These are phyloP conservation scores for Candida saitoana DNA, from an alignment of 805 yeast species.

Conservation along the genomic window DNA sequence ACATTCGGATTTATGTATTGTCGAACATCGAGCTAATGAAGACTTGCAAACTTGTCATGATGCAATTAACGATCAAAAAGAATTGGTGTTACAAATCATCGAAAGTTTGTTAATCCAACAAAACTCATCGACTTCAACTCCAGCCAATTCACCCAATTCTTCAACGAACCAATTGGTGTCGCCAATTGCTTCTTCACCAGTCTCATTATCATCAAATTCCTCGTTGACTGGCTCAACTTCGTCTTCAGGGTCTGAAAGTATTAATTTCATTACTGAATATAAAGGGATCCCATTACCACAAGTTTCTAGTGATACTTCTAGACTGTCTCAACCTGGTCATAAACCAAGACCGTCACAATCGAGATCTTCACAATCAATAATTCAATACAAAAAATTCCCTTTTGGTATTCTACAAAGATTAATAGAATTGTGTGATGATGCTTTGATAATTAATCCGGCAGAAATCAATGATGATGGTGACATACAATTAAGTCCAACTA, in stretches of 20 bases:
- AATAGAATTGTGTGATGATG: slow-evolving; percentile 67
- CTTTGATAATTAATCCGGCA: slow-evolving; percentile 62
- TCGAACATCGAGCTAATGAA: slow-evolving; percentile 80
- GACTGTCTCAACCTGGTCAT: slow-evolving; percentile 14
- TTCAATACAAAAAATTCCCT: slow-evolving; percentile 52
- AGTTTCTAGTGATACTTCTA: slow-evolving; percentile 12
- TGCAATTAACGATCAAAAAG: slow-evolving; percentile 64
- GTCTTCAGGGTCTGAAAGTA: slow-evolving; percentile 14
- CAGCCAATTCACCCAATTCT: slow-evolving; percentile 12
- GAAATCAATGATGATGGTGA: slow-evolving; percentile 28
- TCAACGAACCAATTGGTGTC: slow-evolving; percentile 7
- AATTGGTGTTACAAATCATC: slow-evolving; percentile 41
- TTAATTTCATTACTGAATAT: slow-evolving; percentile 39
- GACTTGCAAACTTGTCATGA: slow-evolving; percentile 75
- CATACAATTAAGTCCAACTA: slow-evolving; percentile 52
- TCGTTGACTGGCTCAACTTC: slow-evolving; percentile 15
- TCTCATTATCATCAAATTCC: slow-evolving; percentile 12
- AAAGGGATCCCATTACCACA: slow-evolving; percentile 53
- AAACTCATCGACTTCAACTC: slow-evolving; percentile 22
- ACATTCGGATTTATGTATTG: slow-evolving; percentile 81
- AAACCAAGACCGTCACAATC: slow-evolving; percentile 16
- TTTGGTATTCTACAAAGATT: slow-evolving; percentile 56
- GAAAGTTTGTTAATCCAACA: slow-evolving; percentile 33
- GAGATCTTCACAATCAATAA: slow-evolving; percentile 27
- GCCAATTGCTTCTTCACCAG: slow-evolving; percentile 7